phyloP scores from a whole-genome alignment of 371 early-diverging fungal species.

The Apophysomyces elegans region DNA sequence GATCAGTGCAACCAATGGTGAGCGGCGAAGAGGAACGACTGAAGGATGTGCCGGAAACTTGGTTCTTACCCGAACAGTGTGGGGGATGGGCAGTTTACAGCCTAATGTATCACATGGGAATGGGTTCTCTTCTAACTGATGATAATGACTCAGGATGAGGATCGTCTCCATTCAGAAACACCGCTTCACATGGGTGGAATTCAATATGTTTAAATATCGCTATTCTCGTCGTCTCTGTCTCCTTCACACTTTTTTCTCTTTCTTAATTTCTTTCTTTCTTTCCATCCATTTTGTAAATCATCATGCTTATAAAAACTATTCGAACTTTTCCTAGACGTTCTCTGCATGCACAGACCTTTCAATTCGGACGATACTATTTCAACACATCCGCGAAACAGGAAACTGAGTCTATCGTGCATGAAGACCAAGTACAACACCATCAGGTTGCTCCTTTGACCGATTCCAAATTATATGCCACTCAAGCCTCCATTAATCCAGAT shows the following conservation, averaged over 20 bases:
- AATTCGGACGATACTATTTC: neutral
- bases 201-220: neutral
- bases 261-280: neutral
- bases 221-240: neutral
- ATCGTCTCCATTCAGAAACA: neutral
- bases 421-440: constrained; percentile 27
- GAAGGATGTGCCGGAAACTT: neutral
- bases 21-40: neutral
- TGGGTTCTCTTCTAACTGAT: neutral
- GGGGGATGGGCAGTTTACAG: neutral
- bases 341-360: neutral
- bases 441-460: constrained; percentile 39
- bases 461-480: constrained; percentile 30
- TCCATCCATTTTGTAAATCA: neutral
- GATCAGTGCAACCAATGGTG: constrained; percentile 4
- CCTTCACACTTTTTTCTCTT: neutral
- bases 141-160: constrained; percentile 8
- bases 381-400: constrained; percentile 5
- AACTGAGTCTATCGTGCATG: neutral
- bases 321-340: neutral
- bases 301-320: neutral
- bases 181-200: neutral
- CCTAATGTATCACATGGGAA: neutral
- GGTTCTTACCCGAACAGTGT: neutral
- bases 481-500: constrained; percentile 15